phyloP scores from a whole-genome alignment of 306 rosid species.

The Rosa chinensis region DNA sequence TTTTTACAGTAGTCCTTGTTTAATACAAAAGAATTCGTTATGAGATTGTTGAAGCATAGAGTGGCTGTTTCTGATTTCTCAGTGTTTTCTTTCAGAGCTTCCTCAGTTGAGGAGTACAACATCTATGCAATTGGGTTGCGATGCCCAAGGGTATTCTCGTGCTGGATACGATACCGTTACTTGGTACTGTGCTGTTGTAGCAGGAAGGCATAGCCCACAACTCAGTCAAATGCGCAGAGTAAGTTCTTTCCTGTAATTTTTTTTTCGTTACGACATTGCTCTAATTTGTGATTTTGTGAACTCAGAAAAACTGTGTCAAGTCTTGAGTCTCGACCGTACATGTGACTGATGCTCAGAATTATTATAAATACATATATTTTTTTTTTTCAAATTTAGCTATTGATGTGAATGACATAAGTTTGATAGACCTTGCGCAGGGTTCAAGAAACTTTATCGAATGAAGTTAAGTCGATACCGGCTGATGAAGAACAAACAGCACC shows the following conservation, averaged over 20 bases:
- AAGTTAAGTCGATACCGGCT: constrained; percentile 34
- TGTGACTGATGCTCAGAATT: not conserved
- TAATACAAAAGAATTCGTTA: not conserved
- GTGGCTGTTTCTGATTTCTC: constrained; percentile 2
- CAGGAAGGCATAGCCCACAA: constrained; percentile 72
- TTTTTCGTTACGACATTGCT: constrained; percentile 12
- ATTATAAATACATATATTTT: not conserved
- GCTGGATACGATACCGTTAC: constrained; percentile 71
- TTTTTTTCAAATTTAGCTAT: constrained; percentile 18
- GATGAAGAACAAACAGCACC: constrained; percentile 53
- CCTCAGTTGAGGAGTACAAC: constrained; percentile 72
- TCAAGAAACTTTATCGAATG: constrained; percentile 55
- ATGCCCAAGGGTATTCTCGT: constrained; percentile 84
- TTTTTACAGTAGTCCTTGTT: not conserved
- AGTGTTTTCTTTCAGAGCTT: constrained; percentile 50
- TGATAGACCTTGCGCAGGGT: constrained; percentile 79
- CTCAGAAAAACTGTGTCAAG: not conserved
- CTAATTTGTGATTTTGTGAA: not conserved
- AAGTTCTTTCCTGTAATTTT: constrained; percentile 34
- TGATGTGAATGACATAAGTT: constrained; percentile 44
- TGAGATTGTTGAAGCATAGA: not conserved
- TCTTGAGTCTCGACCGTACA: not conserved
- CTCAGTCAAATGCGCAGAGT: constrained; percentile 89
- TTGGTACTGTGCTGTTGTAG: constrained; percentile 91
- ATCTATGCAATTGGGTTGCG: constrained; percentile 91